These are phyloP conservation scores for Glycyrrhiza uralensis DNA, from an alignment of 306 rosid genomes.

Conservation along the genomic window DNA sequence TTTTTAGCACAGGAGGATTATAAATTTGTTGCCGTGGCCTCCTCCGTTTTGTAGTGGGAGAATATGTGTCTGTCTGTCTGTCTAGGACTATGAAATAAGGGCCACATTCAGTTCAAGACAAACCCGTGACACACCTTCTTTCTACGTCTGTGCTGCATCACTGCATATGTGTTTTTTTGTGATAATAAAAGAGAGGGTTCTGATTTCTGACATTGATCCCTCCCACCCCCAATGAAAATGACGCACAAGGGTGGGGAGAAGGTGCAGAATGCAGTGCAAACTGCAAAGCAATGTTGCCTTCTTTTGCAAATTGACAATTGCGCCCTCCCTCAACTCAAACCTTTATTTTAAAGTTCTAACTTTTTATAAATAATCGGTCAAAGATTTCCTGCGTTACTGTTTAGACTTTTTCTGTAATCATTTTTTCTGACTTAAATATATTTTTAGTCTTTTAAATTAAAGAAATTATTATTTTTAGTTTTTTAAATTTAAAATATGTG, in stretches of 20 bases:
- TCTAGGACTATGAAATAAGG: constrained; percentile 88
- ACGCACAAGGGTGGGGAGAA: constrained; percentile 38
- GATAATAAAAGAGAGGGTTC: constrained; percentile 29
- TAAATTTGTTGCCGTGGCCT: too few relatives aligned
- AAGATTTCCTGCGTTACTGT: not conserved
- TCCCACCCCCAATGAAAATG: constrained; percentile 76
- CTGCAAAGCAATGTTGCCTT: not conserved
- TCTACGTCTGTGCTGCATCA: constrained; percentile 22
- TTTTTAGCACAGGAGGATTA: too few relatives aligned
- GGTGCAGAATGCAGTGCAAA: constrained; percentile 3
- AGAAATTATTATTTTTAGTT: too few relatives aligned
- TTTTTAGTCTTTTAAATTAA: too few relatives aligned
- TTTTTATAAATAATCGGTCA: not conserved
- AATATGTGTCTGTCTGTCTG: constrained; percentile 92
- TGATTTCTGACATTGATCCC: constrained; percentile 84
- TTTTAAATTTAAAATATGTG: too few relatives aligned
- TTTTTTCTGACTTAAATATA: too few relatives aligned
- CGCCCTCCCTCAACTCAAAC: constrained; percentile 10
- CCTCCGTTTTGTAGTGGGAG: constrained; percentile 63
- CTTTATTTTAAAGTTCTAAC: too few relatives aligned
- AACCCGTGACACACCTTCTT: constrained; percentile 78
- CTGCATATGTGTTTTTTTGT: constrained; percentile 19
- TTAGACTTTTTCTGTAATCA: not conserved
- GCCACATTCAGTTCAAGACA: constrained; percentile 95
- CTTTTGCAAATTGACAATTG: constrained; percentile 31